A percentile compares a stretch with the other conserved stretches of the same genome.
These are phyloP conservation scores for Blastobotrys ciferrii DNA, from an alignment of 1,139 yeast species.

Conservation along the genomic window DNA sequence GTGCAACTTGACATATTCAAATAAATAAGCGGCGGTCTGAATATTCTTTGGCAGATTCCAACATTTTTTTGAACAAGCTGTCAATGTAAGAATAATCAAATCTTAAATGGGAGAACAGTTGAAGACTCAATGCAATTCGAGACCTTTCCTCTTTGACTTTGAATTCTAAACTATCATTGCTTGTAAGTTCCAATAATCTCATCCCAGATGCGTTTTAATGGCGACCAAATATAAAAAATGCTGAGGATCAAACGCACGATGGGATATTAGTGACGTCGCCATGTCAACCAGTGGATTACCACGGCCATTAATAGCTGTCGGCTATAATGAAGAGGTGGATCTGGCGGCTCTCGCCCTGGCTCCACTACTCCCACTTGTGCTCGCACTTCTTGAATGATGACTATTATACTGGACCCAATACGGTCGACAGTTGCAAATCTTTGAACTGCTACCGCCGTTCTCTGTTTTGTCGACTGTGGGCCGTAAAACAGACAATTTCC, in stretches of 20 bases:
- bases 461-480: not conserved
- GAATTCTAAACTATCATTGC: conserved; percentile 49
- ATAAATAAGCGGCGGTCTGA: not conserved
- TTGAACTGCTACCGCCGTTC: conserved; percentile 13
- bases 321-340: not conserved
- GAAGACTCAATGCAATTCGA: conserved; percentile 15
- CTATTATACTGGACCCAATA: conserved; percentile 33
- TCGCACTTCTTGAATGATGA: conserved; percentile 33
- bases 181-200: conserved; percentile 67
- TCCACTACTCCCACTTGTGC: conserved; percentile 13
- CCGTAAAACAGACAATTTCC: conserved; percentile 33
- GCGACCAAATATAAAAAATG: conserved; percentile 72
- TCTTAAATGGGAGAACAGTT: conserved; percentile 29
- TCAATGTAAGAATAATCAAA: conserved; percentile 55
- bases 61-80: conserved; percentile 54
- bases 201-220: conserved; percentile 66
- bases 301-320: not conserved
- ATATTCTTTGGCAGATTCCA: conserved; percentile 23
- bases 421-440: conserved; percentile 56
- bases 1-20: conserved; percentile 9
- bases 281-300: too few relatives aligned
- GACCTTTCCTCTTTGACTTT: conserved; percentile 17
- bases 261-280: conserved; percentile 47
- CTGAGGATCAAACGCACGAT: conserved; percentile 80
- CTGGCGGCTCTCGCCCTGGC: not conserved